Base-by-base conservation (phyloP, 306 rosid species). In the Prunus kanzakura region DNA sequence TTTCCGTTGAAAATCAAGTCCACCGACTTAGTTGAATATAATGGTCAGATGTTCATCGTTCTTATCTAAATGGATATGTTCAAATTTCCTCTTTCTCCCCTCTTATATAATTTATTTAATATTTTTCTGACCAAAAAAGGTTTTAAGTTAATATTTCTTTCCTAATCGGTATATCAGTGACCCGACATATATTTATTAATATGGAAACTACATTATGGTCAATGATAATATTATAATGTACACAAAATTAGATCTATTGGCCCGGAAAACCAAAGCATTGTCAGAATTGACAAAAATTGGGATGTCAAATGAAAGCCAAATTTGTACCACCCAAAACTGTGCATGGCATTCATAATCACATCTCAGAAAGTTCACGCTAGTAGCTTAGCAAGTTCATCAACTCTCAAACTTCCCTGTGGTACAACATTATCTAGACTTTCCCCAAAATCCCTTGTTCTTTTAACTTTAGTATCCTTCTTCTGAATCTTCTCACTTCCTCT, bases 321-420 rank as follows among this genome's bases (percentile, higher is more conserved):
- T 22, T 35, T 58, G 64, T 18, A 49, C 22, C 45, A 23, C 77
- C 57, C 25, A 58, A 58, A 58, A 16, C 15, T 58, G n/a, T 58
- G 32, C 43, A 50, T 29, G 11, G 41, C 67, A 76, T 20, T 30
- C 64, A 45, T 35, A 71, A 71, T 57, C 60, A 60, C 71, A 58
- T 67, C 69, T 66, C 61, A 60, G 22, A 71, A 69, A 25, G 11
- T 62, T 87, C 80, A 87, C n/a, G 90, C 84, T 76, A 89, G 76
- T 68, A 88, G 87, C 81, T 92, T 87, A 46, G 96, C 98, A 71
- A 92, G 91, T 86, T 90, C 98, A 85, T 92, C 93, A 60, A 90
- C 86, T 88, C 91, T 82, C 75, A 89, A 62, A 87, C 92, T 90
- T 81, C 99, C 98, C 67, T 80, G 96, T 27, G 96, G 97, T 72